Conservation (phyloP, 495 filamentous ascomycete genomes). For the Hapsidospora chrysogenum region DNA sequence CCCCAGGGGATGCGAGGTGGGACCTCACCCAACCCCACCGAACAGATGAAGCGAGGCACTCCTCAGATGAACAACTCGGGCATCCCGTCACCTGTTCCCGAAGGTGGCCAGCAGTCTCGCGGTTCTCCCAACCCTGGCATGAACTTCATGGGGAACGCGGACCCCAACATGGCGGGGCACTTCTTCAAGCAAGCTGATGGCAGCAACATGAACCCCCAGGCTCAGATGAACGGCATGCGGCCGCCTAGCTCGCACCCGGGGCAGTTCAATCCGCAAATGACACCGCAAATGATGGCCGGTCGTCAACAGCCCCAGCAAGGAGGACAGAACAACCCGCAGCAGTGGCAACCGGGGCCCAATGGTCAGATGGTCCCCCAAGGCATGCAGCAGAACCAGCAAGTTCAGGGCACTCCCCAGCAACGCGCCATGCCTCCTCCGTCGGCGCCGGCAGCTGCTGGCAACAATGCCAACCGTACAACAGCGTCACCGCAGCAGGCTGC, state of each 20-base stretch:
- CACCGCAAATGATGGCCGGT: constrained; percentile 27
- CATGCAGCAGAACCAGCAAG: constrained; percentile 40
- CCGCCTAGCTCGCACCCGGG: constrained; percentile 74
- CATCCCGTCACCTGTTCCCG: constrained; percentile 71
- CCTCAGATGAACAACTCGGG: constrained; percentile 71
- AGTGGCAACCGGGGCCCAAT: constrained; percentile 44
- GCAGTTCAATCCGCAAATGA: constrained; percentile 51
- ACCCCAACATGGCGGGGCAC: constrained; percentile 43
- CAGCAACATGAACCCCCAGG: constrained; percentile 37
- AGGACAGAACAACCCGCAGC: constrained; percentile 19
- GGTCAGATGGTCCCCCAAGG: constrained; percentile 47
- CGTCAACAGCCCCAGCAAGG: constrained; percentile 17
- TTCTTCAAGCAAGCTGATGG: constrained; percentile 34
- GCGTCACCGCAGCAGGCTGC: constrained; percentile 61
- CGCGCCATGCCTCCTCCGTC: constrained; percentile 82
- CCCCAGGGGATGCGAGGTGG: constrained; percentile 67
- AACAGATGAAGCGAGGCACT: constrained; percentile 76
- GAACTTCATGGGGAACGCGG: constrained; percentile 57
- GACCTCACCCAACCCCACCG: constrained; percentile 75
- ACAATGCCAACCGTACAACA: constrained; percentile 44
- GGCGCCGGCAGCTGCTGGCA: constrained; percentile 45
- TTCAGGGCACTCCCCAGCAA: constrained; percentile 60
- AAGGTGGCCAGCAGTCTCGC: constrained; percentile 48
- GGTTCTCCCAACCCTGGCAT: constrained; percentile 64
- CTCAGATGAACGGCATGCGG: constrained; percentile 57